Evolutionary conservation across 768 basidiomycete genomes (phyloP).

Genomic region (Lactifluus subvellereus): DNA sequence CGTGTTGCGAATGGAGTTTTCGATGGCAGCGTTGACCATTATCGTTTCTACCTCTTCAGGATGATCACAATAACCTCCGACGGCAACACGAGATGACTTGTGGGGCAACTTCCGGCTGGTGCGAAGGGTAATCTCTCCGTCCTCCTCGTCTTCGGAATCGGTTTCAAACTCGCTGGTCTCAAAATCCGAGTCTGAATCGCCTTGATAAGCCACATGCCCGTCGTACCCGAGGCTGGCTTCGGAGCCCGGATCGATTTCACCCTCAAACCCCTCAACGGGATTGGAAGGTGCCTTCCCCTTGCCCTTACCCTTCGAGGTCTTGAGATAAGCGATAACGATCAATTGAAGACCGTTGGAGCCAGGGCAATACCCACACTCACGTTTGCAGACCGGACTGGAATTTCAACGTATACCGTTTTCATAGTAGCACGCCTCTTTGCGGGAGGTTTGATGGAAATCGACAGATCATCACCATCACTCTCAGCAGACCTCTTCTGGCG

Average conservation of each 20-base stretch:
- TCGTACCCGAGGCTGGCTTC: slow-evolving; percentile 33
- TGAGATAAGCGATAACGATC: slow-evolving; percentile 18
- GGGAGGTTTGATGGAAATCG: slow-evolving; percentile 17
- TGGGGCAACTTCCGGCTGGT: neutral
- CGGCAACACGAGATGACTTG: neutral
- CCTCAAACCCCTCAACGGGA: neutral
- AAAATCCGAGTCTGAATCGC: slow-evolving; percentile 20
- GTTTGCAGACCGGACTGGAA: slow-evolving; percentile 12
- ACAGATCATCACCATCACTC: slow-evolving; percentile 38
- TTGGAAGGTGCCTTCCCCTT: slow-evolving; percentile 15
- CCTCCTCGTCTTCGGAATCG: slow-evolving; percentile 33
- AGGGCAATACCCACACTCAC: slow-evolving; percentile 22
- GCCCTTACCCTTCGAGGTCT: slow-evolving; percentile 16
- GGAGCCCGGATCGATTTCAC: slow-evolving; percentile 45
- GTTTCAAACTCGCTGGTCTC: slow-evolving; percentile 48
- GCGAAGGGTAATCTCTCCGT: slow-evolving; percentile 3
- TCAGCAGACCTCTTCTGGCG: slow-evolving; percentile 23
- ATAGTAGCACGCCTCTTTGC: slow-evolving; percentile 25
- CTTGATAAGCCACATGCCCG: slow-evolving; percentile 6
- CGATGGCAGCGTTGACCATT: slow-evolving; percentile 54
- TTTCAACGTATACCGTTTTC: slow-evolving; percentile 26
- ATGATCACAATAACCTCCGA: slow-evolving; percentile 10
- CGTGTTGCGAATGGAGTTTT: slow-evolving; percentile 39
- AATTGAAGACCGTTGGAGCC: neutral
- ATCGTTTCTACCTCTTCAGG: slow-evolving; percentile 30